Conservation (phyloP, 805 yeast genomes). For the Candida sakaeoensis region DNA sequence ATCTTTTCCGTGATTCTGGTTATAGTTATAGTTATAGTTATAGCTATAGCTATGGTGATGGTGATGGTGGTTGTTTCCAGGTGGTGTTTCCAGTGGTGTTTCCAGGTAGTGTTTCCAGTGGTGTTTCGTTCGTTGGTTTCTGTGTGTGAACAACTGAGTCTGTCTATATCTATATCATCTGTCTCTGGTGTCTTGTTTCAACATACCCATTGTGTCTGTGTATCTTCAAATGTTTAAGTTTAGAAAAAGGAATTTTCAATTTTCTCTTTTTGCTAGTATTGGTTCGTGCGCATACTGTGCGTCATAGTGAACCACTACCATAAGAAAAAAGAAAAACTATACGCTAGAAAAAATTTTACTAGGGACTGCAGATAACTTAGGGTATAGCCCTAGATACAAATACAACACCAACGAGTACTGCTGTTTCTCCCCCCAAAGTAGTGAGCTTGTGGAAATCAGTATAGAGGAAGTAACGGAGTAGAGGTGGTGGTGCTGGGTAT, state of each 20-base stretch:
- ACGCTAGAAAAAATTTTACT: not conserved
- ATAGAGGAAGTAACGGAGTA: too few species aligned
- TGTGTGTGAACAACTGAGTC: too few species aligned
- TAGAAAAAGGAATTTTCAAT: slow-evolving; percentile 3
- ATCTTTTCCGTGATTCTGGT: too few species aligned
- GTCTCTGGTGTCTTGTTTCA: not conserved
- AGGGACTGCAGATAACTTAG: slow-evolving; percentile 1
- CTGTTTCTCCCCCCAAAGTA: too few species aligned
- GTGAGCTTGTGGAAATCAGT: too few species aligned
- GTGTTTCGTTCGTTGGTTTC: too few species aligned
- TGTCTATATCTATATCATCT: not conserved
- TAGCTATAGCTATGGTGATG: too few species aligned
- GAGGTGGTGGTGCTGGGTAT: not conserved
- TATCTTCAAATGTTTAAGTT: not conserved
- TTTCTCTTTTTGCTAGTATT: slow-evolving; percentile 2
- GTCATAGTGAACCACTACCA: not conserved
- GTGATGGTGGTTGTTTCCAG: too few species aligned
- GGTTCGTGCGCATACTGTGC: slow-evolving; percentile 4
- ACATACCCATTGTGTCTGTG: slow-evolving; percentile 11
- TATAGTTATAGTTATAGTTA: too few species aligned
- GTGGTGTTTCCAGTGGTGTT: too few species aligned
- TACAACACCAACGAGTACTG: too few species aligned
- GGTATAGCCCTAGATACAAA: slow-evolving; percentile 1
- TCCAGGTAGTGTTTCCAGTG: too few species aligned
- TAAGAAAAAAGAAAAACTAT: not conserved